Conservation (phyloP, 2,329 filamentous ascomycete species). For the Camptophora hylomeconis region DNA sequence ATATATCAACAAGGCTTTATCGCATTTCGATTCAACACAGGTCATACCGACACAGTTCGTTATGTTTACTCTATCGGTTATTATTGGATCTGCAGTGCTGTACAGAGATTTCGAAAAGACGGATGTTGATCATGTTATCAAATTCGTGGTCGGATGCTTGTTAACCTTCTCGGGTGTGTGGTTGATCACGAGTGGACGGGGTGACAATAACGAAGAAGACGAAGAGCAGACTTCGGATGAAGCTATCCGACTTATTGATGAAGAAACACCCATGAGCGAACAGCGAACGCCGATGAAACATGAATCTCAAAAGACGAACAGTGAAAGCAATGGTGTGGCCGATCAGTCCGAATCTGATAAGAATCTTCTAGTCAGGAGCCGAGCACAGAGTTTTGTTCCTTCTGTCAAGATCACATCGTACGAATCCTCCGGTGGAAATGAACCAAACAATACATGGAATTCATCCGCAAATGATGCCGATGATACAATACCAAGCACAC, state of each 20-base stretch:
- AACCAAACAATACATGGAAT: conserved; percentile 14
- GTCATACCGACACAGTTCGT: conserved; percentile 98
- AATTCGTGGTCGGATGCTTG: conserved; percentile 81
- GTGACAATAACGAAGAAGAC: conserved; percentile 40
- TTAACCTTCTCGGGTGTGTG: conserved; percentile 96
- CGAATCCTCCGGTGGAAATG: conserved; percentile 13
- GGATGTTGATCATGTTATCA: conserved; percentile 56
- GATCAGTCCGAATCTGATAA: conserved; percentile 1
- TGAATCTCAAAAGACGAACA: conserved; percentile 4
- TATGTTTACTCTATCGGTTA: conserved; percentile 88
- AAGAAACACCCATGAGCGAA: conserved; percentile 22
- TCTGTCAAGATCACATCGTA: conserved; percentile 5
- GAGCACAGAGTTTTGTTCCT: conserved; percentile 1
- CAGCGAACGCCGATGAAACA: conserved; percentile 10
- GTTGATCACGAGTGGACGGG: conserved; percentile 78
- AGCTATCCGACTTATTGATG: conserved; percentile 27
- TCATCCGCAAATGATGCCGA: conserved; percentile 10
- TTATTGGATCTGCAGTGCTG: conserved; percentile 80
- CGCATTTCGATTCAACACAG: conserved; percentile 91
- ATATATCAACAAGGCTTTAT: conserved; percentile 81
- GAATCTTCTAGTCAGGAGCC: background rate
- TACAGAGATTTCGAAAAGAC: conserved; percentile 92
- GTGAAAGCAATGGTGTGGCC: no score
- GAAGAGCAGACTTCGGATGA: conserved; percentile 50
- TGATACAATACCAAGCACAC: conserved; percentile 2